Base-by-base conservation (phyloP, 1,284 basidiomycete species). In the Apiotrichum mycotoxinovorans region DNA sequence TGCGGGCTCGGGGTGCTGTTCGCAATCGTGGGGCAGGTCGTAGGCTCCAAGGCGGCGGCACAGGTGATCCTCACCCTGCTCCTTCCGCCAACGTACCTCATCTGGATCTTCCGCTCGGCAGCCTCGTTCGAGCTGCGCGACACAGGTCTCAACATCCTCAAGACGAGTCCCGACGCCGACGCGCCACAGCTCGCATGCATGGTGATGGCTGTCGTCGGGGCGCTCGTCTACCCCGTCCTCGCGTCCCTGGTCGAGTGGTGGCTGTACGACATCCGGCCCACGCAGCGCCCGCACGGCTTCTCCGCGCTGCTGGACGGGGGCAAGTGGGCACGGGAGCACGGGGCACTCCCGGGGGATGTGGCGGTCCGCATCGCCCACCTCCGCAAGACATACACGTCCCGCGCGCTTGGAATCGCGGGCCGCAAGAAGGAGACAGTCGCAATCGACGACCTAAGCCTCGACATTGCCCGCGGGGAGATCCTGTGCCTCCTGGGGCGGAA, bases 31-130 rank as follows among this genome's bases (percentile, higher is more conserved):
- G 87, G 85, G 0, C 71, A 87, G 37, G 80, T 86, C 0, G 80
- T 82, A 2, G 71, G 77, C 3, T 82, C 80, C 10, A 80, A 74
- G 2, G 79, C 76, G 2, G 83, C 83, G 9, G 82, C 83, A 53
- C 64, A 68, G 53, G 52, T 66, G 26, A 77, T 88, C 33, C 85
- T 87, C 65, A 82, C 85, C 0, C 66, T 91, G 50, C 72, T 90
- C 38, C 88, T 89, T 68, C 88, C 88, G 0, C 85, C 88, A 0
- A 82, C 83, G 14, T 89, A 84, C 71, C 89, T 87, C 65, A 80
- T 88, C 18, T 89, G 88, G 63, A 83, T 83, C n/a, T 82, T 84
- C 25, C 80, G 85, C 45, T 82, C 82, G 2, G 81, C 88, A 4
- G 82, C 82, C 53, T 84, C 85, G 9, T 90, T 81, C 64, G 88